Percentiles rank a stretch among this genome's conserved stretches.
Conservation (phyloP, 208 protist genomes). For the Trypanosoma cruzi region DNA sequence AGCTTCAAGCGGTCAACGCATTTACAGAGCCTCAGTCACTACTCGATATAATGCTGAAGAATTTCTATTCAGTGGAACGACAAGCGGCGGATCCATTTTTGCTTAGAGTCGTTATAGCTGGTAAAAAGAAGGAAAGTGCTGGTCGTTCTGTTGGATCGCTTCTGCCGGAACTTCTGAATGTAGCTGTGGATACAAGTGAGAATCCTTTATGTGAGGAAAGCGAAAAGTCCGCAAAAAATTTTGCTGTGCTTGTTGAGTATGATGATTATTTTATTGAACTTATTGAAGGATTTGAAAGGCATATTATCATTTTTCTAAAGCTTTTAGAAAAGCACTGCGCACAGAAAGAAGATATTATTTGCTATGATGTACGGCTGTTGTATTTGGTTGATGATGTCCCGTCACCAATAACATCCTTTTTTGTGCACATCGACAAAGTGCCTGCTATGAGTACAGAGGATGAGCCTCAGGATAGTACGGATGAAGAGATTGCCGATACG, state of each 20-base stretch:
- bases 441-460: conserved; percentile 38
- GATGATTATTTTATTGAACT: conserved; percentile 64
- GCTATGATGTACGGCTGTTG: conserved; percentile 41
- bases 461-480: conserved; percentile 35
- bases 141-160: conserved; percentile 16
- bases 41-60: conserved; percentile 50
- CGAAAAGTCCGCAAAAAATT: background rate
- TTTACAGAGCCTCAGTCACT: conserved; percentile 48
- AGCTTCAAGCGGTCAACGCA: conserved; percentile 42
- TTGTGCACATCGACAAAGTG: conserved; percentile 57
- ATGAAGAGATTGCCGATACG: conserved; percentile 53
- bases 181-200: conserved; percentile 1
- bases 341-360: conserved; percentile 24
- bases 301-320: conserved; percentile 50
- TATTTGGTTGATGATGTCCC: conserved; percentile 74
- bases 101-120: conserved; percentile 49
- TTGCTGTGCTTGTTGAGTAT: conserved; percentile 62
- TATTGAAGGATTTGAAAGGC: conserved; percentile 61
- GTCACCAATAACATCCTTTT: conserved; percentile 12
- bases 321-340: conserved; percentile 32
- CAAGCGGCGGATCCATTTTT: conserved; percentile 48
- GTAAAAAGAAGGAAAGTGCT: conserved; percentile 30
- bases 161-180: conserved; percentile 19
- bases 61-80: conserved; percentile 36
- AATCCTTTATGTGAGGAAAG: conserved; percentile 11